Evolutionary conservation across 1,139 yeast genomes (phyloP).

Genomic region (Torulaspora pretoriensis): DNA sequence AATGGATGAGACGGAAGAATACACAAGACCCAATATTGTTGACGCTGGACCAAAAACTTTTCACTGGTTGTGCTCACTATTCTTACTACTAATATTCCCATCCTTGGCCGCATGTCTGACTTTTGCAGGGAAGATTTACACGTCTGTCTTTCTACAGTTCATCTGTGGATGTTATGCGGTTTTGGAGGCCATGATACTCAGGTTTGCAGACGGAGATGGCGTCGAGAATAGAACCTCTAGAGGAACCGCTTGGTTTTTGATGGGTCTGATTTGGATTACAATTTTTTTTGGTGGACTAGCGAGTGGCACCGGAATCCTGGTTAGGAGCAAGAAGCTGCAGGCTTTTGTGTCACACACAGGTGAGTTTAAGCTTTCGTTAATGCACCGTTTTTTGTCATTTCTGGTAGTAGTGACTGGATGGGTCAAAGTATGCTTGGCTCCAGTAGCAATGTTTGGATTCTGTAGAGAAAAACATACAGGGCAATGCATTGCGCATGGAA

Average conservation of each 20-base stretch:
- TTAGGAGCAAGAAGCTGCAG: constrained; percentile 34
- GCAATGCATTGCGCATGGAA: constrained; percentile 94
- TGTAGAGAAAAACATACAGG: constrained; percentile 74
- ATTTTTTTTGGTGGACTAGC: constrained; percentile 53
- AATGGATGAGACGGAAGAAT: constrained; percentile 30
- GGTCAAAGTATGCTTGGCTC: constrained; percentile 74
- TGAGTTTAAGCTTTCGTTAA: constrained; percentile 32
- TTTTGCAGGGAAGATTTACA: constrained; percentile 47
- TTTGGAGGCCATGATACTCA: constrained; percentile 51
- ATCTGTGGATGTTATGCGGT: constrained; percentile 48
- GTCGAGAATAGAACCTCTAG: constrained; percentile 63
- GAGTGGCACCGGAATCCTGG: constrained; percentile 49
- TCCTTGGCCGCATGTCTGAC: constrained; percentile 53
- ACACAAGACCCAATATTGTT: constrained; percentile 36
- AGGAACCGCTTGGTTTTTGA: constrained; percentile 61
- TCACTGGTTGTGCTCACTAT: constrained; percentile 58
- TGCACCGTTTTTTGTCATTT: constrained; percentile 48
- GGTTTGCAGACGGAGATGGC: constrained; percentile 59
- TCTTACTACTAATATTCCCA: constrained; percentile 48
- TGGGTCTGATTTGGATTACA: constrained; percentile 44
- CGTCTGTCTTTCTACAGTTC: constrained; percentile 47
- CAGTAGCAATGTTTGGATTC: constrained; percentile 81
- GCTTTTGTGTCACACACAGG: constrained; percentile 37
- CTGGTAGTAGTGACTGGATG: constrained; percentile 50
- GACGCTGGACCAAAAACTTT: constrained; percentile 52